Evolutionary conservation across 805 yeast genomes (phyloP), one percentile per base, ranked within the genome.

Genomic region (Groenewaldozyma tartarivorans): DNA sequence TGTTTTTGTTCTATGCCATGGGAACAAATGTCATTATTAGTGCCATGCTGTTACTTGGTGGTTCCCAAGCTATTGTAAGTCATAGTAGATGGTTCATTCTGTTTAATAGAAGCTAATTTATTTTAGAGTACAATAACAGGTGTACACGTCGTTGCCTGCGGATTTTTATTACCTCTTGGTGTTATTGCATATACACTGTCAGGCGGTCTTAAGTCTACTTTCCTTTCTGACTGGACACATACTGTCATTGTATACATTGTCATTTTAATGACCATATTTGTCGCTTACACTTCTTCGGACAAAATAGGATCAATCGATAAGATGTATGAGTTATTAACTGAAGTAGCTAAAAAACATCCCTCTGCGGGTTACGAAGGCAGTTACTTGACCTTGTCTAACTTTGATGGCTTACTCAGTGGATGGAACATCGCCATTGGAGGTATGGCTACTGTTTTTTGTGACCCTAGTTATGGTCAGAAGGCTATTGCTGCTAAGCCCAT

Each of bases 161-260:
- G 66, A 32, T 62, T 70, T 47, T 53, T 71, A 20, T 52, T 71
- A 3, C 76, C 76, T 3, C 46, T 70, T 17, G 71, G 73, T 33
- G 77, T 72, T 16, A 57, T 67, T 45, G 54, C 68, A 15, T 72
- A 72, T 50, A 72, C 77, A 0, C 62, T 67, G 3, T 60, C 67
- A 33, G 77, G 77, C 35, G 78, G 77, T 4, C 55, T 72, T 30
- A 69, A 68, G 44, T 68, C 75, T 4, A 72, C 78, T 2, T 71
- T 72, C 48, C 54, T 72, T 31, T 66, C 77, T 3, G 77, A 72
- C 48, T 72, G 71, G 67, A 62, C 66, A 40, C 76, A 71, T 51
- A 68, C 74, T 0, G 70, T 68, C 27, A 64, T 71, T 40, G 46
- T 43, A 2, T 38, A 38, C 17, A 38, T 38, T 17, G 41, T 38